Evolutionary conservation across 352 stramenopile genomes (phyloP).

Genomic region (Blastocystis sp.): DNA sequence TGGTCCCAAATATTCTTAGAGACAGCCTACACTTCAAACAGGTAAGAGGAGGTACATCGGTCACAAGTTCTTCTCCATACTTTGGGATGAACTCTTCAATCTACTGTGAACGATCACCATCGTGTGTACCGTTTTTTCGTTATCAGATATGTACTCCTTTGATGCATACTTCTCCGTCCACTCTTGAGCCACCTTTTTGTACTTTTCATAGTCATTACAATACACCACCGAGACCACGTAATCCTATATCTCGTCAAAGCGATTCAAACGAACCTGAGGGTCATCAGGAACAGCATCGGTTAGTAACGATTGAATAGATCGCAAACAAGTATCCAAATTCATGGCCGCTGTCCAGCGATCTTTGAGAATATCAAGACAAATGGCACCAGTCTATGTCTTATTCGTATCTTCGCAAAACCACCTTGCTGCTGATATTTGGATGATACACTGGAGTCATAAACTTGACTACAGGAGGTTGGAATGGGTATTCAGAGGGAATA

Average conservation of each 20-base stretch:
- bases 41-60: neutral
- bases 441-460: slow-evolving; percentile 84
- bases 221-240: slow-evolving; percentile 12
- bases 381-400: slow-evolving; percentile 73
- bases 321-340: slow-evolving; percentile 78
- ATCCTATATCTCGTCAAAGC: neutral
- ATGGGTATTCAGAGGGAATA: slow-evolving; percentile 76
- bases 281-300: slow-evolving; percentile 76
- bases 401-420: neutral
- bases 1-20: slow-evolving; percentile 36
- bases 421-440: slow-evolving; percentile 74
- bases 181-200: neutral
- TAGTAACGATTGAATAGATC: slow-evolving; percentile 78
- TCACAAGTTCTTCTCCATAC: neutral
- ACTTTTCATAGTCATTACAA: neutral
- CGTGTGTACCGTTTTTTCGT: neutral
- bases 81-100: neutral
- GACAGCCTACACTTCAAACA: neutral
- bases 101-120: neutral
- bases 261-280: slow-evolving; percentile 66
- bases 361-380: slow-evolving; percentile 83
- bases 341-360: slow-evolving; percentile 79
- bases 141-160: neutral
- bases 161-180: slow-evolving; percentile 42
- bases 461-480: slow-evolving; percentile 73